A percentile compares a stretch with the other conserved stretches of the same genome.
Evolutionary conservation across 2,329 filamentous ascomycete species (phyloP).

Genomic region (Aspergillus sp.): DNA sequence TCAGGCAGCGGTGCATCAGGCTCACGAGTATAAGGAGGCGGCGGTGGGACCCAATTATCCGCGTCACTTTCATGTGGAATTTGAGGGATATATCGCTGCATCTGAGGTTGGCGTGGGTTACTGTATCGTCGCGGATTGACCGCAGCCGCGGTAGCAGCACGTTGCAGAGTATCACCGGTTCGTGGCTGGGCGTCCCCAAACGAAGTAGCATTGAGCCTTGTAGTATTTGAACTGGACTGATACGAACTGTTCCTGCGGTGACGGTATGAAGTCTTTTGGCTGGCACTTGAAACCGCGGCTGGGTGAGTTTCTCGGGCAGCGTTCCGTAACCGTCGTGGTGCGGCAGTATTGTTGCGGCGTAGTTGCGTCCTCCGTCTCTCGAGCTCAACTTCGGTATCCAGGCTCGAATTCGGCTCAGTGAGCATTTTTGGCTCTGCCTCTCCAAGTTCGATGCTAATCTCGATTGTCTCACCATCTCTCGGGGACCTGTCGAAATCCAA

Average conservation of each 20-base stretch:
- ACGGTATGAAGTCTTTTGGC: conserved; percentile 9
- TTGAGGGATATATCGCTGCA: conserved; percentile 47
- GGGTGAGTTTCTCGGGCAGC: conserved; percentile 18
- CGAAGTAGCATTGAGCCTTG: conserved; percentile 39
- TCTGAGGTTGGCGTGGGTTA: conserved; percentile 33
- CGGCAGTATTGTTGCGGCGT: conserved; percentile 45
- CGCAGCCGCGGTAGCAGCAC: conserved; percentile 67
- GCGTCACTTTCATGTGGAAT: conserved; percentile 81
- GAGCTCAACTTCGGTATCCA: conserved; percentile 72
- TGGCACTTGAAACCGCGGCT: conserved; percentile 10
- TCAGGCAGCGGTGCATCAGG: conserved; percentile 33
- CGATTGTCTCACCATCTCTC: conserved; percentile 48
- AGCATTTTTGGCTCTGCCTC: conserved; percentile 62
- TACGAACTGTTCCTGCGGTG: conserved; percentile 22
- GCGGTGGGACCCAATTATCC: conserved; percentile 81
- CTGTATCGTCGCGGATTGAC: conserved; percentile 63
- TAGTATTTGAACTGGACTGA: conserved; percentile 18
- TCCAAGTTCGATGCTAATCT: conserved; percentile 68
- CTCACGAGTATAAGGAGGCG: conserved; percentile 60
- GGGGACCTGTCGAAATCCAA: conserved; percentile 65
- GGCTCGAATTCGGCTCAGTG: conserved; percentile 65
- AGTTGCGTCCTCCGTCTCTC: conserved; percentile 67
- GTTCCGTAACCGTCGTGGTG: conserved; percentile 16
- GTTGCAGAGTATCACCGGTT: conserved; percentile 62
- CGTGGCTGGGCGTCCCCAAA: conserved; percentile 64